Percentiles rank a stretch among this genome's conserved stretches.
phyloP scores from a whole-genome alignment of 108 stramenopile species.

The Pseudonitzschia multiseries region DNA sequence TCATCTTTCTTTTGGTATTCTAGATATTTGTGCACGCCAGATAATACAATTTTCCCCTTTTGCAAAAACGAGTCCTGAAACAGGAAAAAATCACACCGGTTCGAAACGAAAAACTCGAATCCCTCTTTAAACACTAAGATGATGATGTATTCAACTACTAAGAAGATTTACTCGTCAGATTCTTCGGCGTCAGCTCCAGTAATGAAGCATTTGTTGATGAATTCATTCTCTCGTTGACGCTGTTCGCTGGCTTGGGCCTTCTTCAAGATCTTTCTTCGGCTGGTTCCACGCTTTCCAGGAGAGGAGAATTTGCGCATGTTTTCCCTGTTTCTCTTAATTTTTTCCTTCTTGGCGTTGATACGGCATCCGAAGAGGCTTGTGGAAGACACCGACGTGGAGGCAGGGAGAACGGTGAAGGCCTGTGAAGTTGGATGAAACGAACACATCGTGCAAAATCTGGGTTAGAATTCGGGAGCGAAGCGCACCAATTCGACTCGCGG shows the following conservation, averaged over 20 bases:
- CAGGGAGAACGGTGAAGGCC: slow-evolving; percentile 42
- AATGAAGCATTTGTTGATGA: slow-evolving; percentile 86
- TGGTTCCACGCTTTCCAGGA: slow-evolving; percentile 70
- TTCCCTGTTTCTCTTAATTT: slow-evolving; percentile 88
- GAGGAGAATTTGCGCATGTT: slow-evolving; percentile 89
- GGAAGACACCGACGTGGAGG: slow-evolving; percentile 9
- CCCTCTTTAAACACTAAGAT: no score
- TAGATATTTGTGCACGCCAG: no score
- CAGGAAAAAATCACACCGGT: no score
- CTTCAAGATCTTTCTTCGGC: slow-evolving; percentile 83
- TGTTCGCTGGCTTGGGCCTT: slow-evolving; percentile 68
- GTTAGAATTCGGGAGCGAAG: background rate
- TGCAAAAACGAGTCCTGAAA: no score
- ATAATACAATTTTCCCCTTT: no score
- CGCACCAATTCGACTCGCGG: no score
- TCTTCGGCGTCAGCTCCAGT: slow-evolving; percentile 65
- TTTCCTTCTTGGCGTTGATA: slow-evolving; percentile 86
- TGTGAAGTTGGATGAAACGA: background rate
- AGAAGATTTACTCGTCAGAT: slow-evolving; percentile 37
- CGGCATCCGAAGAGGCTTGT: slow-evolving; percentile 74
- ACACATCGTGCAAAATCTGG: background rate
- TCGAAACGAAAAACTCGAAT: no score
- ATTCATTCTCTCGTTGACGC: slow-evolving; percentile 82
- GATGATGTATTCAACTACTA: background rate
- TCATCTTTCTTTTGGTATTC: no score